phyloP scores from a whole-genome alignment of 768 basidiomycete genomes.

The Austroboletus festivus region DNA sequence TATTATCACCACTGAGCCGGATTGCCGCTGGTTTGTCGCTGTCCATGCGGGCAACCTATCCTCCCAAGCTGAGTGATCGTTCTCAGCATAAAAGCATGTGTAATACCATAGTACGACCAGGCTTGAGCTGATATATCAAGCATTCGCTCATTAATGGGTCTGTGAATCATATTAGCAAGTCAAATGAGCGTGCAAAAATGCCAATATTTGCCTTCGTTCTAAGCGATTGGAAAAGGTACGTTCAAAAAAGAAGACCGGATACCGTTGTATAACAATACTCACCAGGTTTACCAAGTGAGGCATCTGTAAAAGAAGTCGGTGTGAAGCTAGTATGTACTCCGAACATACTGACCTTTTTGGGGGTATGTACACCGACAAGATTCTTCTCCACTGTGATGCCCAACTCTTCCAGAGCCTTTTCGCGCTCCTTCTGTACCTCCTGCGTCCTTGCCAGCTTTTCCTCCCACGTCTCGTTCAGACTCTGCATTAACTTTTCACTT shows the following conservation, averaged over 20 bases:
- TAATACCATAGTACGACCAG: slow-evolving; percentile 72
- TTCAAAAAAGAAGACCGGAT: slow-evolving; percentile 10
- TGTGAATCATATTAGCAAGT: slow-evolving; percentile 29
- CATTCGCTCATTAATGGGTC: slow-evolving; percentile 98
- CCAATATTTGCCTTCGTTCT: slow-evolving; percentile 66
- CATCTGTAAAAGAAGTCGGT: slow-evolving; percentile 51
- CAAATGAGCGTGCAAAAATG: background rate
- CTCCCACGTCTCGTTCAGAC: slow-evolving; percentile 95
- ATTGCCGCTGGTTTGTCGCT: slow-evolving; percentile 82
- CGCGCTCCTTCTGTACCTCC: slow-evolving; percentile 94
- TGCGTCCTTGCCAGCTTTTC: slow-evolving; percentile 88
- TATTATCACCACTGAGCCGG: slow-evolving; percentile 87
- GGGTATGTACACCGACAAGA: slow-evolving; percentile 93
- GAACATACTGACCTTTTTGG: slow-evolving; percentile 67
- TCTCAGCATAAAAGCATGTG: background rate
- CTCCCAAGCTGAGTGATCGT: slow-evolving; percentile 12
- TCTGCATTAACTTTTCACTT: slow-evolving; percentile 93
- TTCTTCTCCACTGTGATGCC: slow-evolving; percentile 98
- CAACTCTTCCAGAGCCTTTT: slow-evolving; percentile 95
- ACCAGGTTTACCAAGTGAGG: slow-evolving; percentile 93
- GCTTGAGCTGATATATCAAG: slow-evolving; percentile 88
- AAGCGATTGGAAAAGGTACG: slow-evolving; percentile 8
- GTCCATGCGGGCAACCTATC: slow-evolving; percentile 83
- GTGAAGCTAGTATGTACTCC: slow-evolving; percentile 3
- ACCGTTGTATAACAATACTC: slow-evolving; percentile 33